Conservation (phyloP, 2,329 filamentous ascomycete genomes). For the Colletotrichum ledebouriae region DNA sequence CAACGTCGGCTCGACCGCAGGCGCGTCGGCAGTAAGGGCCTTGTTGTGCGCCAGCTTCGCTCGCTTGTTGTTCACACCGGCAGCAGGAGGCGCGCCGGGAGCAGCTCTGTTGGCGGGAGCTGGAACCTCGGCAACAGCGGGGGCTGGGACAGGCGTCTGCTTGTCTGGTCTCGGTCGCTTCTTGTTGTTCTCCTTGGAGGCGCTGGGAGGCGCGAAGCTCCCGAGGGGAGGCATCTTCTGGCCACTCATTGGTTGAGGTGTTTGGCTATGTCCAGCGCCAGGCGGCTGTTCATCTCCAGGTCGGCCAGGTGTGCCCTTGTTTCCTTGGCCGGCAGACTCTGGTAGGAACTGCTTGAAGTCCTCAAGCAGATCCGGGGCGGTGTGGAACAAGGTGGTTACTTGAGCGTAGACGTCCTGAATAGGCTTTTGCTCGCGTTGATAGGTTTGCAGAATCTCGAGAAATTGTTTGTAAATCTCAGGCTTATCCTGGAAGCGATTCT, state of each 20-base stretch:
- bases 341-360: constrained; percentile 99
- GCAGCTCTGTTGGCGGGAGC: constrained; percentile 49
- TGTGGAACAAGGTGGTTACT: constrained; percentile 93
- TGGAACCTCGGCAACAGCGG: constrained; percentile 59
- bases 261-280: constrained; percentile 62
- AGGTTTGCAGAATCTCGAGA: constrained; percentile 96
- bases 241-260: constrained; percentile 68
- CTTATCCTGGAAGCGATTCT: constrained; percentile 97
- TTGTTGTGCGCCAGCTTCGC: constrained; percentile 78
- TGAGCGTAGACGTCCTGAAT: constrained; percentile 99
- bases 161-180: constrained; percentile 80
- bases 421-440: constrained; percentile 96
- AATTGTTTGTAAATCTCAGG: constrained; percentile 99
- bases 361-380: constrained; percentile 92
- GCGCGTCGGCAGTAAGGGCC: constrained; percentile 69
- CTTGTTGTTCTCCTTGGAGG: constrained; percentile 85
- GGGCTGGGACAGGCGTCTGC: constrained; percentile 61
- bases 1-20: constrained; percentile 84
- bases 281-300: constrained; percentile 74
- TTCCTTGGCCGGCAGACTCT: constrained; percentile 74
- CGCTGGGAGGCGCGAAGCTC: constrained; percentile 90
- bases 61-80: constrained; percentile 68
- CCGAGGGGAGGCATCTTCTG: constrained; percentile 93
- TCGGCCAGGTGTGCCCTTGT: constrained; percentile 66
- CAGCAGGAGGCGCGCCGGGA: constrained; percentile 47